Percentiles rank a stretch among this genome's conserved stretches.
phyloP scores from a whole-genome alignment of 495 filamentous ascomycete species.

The Lophiostoma macrostomum region DNA sequence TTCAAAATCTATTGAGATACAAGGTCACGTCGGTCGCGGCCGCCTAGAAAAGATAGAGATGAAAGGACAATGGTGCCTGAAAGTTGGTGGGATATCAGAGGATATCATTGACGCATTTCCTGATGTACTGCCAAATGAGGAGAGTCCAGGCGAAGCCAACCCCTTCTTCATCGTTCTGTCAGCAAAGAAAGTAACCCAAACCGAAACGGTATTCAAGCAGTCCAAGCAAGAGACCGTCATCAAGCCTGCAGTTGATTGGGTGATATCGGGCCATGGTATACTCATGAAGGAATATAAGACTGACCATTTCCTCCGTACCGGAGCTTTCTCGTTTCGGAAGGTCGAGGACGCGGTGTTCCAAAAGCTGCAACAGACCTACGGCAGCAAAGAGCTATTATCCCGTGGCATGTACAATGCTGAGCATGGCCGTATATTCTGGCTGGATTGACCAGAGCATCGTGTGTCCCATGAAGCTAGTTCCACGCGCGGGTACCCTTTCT shows the following conservation, averaged over 20 bases:
- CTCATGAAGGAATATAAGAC: constrained; percentile 1
- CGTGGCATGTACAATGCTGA: background rate
- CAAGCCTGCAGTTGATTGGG: background rate
- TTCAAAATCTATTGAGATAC: constrained; percentile 2
- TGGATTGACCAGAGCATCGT: constrained; percentile 3
- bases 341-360: background rate
- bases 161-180: constrained; percentile 13
- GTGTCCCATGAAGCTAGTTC: background rate
- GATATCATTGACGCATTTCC: constrained; percentile 9
- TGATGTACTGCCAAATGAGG: constrained; percentile 6
- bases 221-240: background rate
- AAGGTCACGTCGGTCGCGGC: constrained; percentile 12
- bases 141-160: background rate
- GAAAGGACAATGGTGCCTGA: constrained; percentile 7
- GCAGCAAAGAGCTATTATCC: background rate
- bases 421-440: constrained; percentile 10
- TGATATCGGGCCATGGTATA: constrained; percentile 13
- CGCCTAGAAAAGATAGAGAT: background rate
- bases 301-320: constrained; percentile 6
- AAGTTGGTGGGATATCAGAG: background rate
- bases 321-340: constrained; percentile 5
- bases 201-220: too few relatives aligned
- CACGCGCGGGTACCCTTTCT: constrained; percentile 5
- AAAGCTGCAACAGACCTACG: constrained; percentile 3
- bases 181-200: background rate